Evolutionary conservation across 164 flowering plant species (phyloP), one percentile per base, ranked within the genome.

Genomic region (Cinnamomum chago): DNA sequence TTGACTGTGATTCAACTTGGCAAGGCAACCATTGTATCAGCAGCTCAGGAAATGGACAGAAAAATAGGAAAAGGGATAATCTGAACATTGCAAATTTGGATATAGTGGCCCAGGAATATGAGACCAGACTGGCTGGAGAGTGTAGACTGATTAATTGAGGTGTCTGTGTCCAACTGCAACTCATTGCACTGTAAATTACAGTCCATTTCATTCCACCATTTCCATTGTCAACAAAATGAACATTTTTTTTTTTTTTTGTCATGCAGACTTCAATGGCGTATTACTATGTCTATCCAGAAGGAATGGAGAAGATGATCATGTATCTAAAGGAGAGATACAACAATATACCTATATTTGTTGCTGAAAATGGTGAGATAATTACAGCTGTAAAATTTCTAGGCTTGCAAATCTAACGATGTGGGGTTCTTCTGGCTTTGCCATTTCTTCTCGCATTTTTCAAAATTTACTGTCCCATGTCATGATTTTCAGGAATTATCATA

Each of bases 241-340:
- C 6, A 18, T 15, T 25, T 70, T 30, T 70, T 14, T 23, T n/a
- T n/a, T 70, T 14, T 70, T 14, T 23, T 14, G 5, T 51, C 60
- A 22, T 51, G 58, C 62, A 70, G 72, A 78, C 77, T 1, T 74
- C 62, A 14, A 78, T 74, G 71, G 65, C 27, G 10, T 27, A 22
- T 5, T 52, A 62, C 51, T 78, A 64, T 20, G 72, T 78, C 18
- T 69, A 64, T 58, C 81, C 81, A 33, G 47, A 72, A 2, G 81
- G 81, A 10, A 55, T 78, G 71, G 75, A 75, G 68, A 70, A 71
- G n/a, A 20, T 75, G 22, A n/a, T 78, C 17, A 47, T 66, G 22
- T 78, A 75, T 51, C 11, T 78, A 2, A 78, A 71, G 68, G 62
- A 62, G 33, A 78, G 72, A 74, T 78, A 78, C 71, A 47, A 75